Percentiles rank a stretch among this genome's conserved stretches.
phyloP scores from a whole-genome alignment of 352 stramenopile species.

The Pythium phragmitis region DNA sequence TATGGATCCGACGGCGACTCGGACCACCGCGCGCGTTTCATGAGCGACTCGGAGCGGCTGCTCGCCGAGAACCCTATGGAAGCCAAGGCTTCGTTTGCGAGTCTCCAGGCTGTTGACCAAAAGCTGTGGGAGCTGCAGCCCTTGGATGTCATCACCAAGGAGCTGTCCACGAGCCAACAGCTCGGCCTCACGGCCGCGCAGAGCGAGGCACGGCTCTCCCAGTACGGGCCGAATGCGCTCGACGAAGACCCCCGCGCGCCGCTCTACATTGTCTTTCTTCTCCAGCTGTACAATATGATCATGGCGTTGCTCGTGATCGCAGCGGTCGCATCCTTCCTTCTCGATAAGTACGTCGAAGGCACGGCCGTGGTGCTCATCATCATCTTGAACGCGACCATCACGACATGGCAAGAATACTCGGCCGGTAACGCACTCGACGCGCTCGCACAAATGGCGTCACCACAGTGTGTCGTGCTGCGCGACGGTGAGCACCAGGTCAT shows the following conservation, averaged over 20 bases:
- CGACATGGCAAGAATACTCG: constrained; percentile 63
- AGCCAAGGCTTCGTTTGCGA: constrained; percentile 49
- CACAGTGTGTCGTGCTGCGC: constrained; percentile 63
- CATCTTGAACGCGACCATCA: constrained; percentile 55
- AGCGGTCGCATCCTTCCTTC: constrained; percentile 44
- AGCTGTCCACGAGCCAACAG: constrained; percentile 53
- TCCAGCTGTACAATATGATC: constrained; percentile 85
- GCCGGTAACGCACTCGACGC: constrained; percentile 67
- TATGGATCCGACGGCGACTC: constrained; percentile 4
- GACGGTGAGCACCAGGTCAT: constrained; percentile 59
- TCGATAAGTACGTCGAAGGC: constrained; percentile 68
- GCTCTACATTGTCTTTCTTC: constrained; percentile 59
- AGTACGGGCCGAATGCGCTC: constrained; percentile 58
- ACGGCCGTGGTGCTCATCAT: constrained; percentile 74
- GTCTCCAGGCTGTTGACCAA: constrained; percentile 48
- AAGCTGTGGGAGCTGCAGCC: constrained; percentile 54
- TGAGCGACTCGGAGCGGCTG: constrained; percentile 59
- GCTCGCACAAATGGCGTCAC: constrained; percentile 59
- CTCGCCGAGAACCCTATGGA: constrained; percentile 51
- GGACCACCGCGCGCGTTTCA: constrained; percentile 54
- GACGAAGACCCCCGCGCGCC: constrained; percentile 61
- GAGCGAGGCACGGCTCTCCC: constrained; percentile 38
- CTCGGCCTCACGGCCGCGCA: constrained; percentile 44
- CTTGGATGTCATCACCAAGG: constrained; percentile 44
- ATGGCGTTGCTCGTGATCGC: constrained; percentile 66